Evolutionary conservation across 148 eudicot species (phyloP).

Genomic region (Heliamphora exappendiculata): DNA sequence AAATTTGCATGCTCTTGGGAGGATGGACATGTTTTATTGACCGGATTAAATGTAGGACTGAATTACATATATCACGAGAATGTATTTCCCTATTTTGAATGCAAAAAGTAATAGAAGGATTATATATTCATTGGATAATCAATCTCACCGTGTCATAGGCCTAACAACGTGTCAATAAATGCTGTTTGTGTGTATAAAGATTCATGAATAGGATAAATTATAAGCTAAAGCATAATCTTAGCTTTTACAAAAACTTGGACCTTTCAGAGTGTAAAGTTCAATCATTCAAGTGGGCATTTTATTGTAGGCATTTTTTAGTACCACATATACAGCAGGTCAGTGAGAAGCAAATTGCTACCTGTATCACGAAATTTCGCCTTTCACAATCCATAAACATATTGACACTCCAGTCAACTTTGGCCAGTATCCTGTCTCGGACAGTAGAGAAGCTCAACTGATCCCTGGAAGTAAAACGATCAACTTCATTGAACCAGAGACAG

Average conservation of each 20-base stretch:
- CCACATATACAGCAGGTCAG: not conserved
- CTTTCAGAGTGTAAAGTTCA: not conserved
- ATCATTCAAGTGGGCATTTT: not conserved
- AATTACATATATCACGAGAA: too few species aligned
- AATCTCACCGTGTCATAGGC: too few species aligned
- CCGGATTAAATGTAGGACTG: too few species aligned
- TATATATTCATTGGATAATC: too few species aligned
- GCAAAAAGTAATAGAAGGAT: too few species aligned
- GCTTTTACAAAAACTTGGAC: not conserved
- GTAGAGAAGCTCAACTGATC: constrained; percentile 92
- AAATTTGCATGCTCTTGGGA: too few species aligned
- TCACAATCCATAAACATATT: constrained; percentile 93
- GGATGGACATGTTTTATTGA: too few species aligned
- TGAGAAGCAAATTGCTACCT: constrained; percentile 35
- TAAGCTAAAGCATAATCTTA: not conserved
- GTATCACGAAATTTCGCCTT: constrained; percentile 87
- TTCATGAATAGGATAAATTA: not conserved
- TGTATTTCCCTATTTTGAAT: too few species aligned
- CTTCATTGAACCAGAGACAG: constrained; percentile 95
- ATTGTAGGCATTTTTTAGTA: not conserved
- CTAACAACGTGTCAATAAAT: too few species aligned
- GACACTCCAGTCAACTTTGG: constrained; percentile 64
- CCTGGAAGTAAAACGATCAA: constrained; percentile 91
- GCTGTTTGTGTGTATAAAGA: not conserved
- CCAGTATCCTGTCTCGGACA: constrained; percentile 72